Percentiles rank a stretch among this genome's conserved stretches.
These are phyloP conservation scores for Wickerhamomyces pijperi DNA, from an alignment of 805 yeast species.

Conservation along the genomic window DNA sequence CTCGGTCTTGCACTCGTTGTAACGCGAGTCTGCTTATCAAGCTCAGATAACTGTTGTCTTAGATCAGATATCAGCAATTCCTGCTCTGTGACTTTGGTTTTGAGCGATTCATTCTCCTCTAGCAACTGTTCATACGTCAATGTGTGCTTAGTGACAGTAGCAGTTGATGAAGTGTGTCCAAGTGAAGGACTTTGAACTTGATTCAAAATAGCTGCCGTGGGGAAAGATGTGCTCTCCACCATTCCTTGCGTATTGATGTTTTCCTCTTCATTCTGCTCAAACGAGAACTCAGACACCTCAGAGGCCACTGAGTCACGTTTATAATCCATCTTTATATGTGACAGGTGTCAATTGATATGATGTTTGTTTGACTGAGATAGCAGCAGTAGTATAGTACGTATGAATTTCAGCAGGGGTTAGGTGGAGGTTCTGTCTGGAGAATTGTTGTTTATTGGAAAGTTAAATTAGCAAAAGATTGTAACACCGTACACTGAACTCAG, in stretches of 20 bases:
- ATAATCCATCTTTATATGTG: neutral
- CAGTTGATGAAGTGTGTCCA: neutral
- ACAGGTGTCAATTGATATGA: too few species aligned
- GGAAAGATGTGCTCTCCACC: neutral
- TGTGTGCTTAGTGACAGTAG: neutral
- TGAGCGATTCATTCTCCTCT: neutral
- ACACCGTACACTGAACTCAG: too few species aligned
- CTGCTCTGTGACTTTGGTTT: neutral
- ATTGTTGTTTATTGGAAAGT: too few species aligned
- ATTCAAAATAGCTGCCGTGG: neutral
- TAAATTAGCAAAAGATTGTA: too few species aligned
- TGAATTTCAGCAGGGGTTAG: too few species aligned
- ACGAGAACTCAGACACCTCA: neutral
- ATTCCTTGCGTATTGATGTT: neutral
- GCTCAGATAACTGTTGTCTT: neutral
- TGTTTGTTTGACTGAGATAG: too few species aligned
- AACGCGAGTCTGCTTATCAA: neutral
- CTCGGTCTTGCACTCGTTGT: neutral
- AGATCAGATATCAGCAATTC: neutral
- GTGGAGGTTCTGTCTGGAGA: too few species aligned
- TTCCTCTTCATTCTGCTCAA: neutral
- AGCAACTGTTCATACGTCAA: neutral
- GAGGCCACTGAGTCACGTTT: neutral
- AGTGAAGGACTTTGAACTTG: neutral
- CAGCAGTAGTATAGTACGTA: too few species aligned